Evolutionary conservation across 2,329 filamentous ascomycete species (phyloP).

Genomic region (Apiospora hydei): DNA sequence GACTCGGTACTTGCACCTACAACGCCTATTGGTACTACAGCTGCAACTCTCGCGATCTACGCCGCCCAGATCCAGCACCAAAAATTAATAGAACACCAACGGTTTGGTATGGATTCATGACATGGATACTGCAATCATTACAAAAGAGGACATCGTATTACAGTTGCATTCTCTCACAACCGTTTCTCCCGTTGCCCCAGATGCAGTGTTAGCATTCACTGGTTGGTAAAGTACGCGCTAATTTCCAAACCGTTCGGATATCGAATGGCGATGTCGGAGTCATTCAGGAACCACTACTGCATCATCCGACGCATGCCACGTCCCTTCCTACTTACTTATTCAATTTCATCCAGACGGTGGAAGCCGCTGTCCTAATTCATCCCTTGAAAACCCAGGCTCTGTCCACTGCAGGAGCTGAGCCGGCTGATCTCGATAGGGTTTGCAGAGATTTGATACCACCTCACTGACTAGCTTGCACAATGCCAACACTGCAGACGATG

Average conservation of each 20-base stretch:
- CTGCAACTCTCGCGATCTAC: not conserved
- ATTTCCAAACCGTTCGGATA: not conserved
- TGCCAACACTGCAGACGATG: conserved; percentile 5
- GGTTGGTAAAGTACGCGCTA: not conserved
- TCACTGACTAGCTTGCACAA: conserved; percentile 6
- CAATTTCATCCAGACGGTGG: not conserved
- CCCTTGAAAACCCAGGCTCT: not conserved
- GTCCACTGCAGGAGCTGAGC: not conserved
- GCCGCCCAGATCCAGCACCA: not conserved
- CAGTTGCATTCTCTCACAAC: not conserved
- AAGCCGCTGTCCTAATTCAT: not conserved
- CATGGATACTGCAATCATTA: not conserved
- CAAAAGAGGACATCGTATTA: not conserved
- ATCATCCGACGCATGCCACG: not conserved
- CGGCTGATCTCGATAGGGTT: not conserved
- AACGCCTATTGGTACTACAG: not conserved
- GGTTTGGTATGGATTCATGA: not conserved
- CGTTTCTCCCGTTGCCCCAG: not conserved
- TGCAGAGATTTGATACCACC: not conserved
- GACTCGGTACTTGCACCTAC: not conserved
- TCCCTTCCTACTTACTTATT: not conserved
- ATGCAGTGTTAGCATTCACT: not conserved
- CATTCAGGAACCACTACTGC: not conserved
- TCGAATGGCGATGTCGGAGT: conserved; percentile 11
- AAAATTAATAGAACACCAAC: too few relatives aligned